Evolutionary conservation across 1,284 basidiomycete species (phyloP), one percentile per base, ranked within the genome.

Genomic region (Heterobasidion irregulare): DNA sequence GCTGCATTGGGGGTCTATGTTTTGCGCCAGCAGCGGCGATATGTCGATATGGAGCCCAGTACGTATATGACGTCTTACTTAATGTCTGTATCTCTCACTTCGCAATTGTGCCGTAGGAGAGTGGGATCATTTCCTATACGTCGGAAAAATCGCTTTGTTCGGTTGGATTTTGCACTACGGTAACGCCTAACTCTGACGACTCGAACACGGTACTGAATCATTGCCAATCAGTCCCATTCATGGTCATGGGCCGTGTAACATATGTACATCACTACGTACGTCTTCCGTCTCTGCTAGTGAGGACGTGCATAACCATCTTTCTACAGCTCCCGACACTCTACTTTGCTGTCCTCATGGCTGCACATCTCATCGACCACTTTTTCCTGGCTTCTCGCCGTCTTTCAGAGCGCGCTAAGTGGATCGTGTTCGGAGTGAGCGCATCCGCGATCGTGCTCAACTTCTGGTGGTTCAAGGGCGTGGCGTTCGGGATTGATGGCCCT

Each of bases 41-140:
- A 92, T 69, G 76, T 82, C 47, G 96, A 98, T 72, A 94, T 97
- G 82, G 87, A 89, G 50, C 80, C 86, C n/a, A 77, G 84, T 86
- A 61, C 64, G 86, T 80, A 26, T 7, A 38, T 16, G 26, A 36
- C 48, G 26, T 15, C 34, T 8, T 12, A 13, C 15, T 36, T 38
- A 35, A 4, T 2, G 3, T 2, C 18, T 12, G 8, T 43, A 45
- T 1, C 5, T 3, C 34, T 6, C 53, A 60, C 33, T 47, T 34
- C 43, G 26, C 34, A 35, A 32, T 10, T 19, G 26, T 43, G 43
- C 26, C 49, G 50, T 57, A 82, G 86, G 84, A 55, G 89, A 94
- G 71, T 98, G 93, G 92, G 90, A 93, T 50, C 92, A 97, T 65
- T 97, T 94, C 75, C 67, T 96, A 60, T 98, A 97, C 66, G 92